A percentile compares a stretch with the other conserved stretches of the same genome.
These are phyloP conservation scores for Vitis hybrid DNA, from an alignment of 177 flowering plant genomes.

Conservation along the genomic window DNA sequence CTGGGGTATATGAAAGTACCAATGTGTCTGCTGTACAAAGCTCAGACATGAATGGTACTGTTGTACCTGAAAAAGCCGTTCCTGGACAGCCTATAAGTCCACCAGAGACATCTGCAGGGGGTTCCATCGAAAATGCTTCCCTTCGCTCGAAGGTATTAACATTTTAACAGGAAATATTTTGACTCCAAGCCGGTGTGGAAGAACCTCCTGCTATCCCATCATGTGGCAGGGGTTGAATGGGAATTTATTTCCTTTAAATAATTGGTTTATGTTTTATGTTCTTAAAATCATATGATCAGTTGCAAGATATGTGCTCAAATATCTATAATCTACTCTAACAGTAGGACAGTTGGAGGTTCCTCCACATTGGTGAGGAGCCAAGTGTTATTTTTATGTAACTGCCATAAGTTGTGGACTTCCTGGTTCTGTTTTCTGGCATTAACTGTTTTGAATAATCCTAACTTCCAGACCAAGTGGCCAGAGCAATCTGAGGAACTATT, in stretches of 20 bases:
- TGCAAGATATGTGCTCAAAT: too few relatives aligned
- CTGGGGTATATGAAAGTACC: conserved; percentile 41
- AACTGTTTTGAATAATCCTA: conserved; percentile 12
- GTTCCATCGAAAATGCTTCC: conserved; percentile 50
- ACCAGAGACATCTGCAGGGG: conserved; percentile 73
- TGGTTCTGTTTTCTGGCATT: not conserved
- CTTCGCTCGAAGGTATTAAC: conserved; percentile 59
- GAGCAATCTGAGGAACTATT: conserved; percentile 98
- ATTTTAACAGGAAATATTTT: too few relatives aligned
- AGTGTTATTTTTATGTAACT: not conserved
- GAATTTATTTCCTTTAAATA: too few relatives aligned
- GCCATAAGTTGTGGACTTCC: not conserved
- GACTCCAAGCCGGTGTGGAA: too few relatives aligned
- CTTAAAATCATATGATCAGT: too few relatives aligned
- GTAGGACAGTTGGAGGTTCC: too few relatives aligned
- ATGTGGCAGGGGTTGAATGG: too few relatives aligned
- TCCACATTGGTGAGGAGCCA: too few relatives aligned
- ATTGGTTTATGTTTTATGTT: too few relatives aligned
- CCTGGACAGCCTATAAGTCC: conserved; percentile 60
- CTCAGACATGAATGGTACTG: conserved; percentile 46
- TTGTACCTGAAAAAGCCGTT: conserved; percentile 30
- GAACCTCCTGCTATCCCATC: too few relatives aligned
- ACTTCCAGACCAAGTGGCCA: conserved; percentile 85
- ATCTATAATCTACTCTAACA: too few relatives aligned
- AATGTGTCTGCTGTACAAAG: conserved; percentile 77